Evolutionary conservation across 1,284 basidiomycete species (phyloP).

Genomic region (Tilletia indica): DNA sequence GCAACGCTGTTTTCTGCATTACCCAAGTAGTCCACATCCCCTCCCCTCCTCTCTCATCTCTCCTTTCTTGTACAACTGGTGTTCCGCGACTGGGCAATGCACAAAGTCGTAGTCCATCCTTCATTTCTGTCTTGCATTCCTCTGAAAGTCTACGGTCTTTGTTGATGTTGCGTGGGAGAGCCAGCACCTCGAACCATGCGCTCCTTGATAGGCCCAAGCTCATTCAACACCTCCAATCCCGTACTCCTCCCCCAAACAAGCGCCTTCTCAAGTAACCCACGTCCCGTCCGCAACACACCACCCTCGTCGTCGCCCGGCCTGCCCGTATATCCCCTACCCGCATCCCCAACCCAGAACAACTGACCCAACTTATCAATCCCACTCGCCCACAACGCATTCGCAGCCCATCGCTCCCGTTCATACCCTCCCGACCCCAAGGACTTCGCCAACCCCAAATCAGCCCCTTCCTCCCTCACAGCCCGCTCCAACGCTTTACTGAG

Average conservation of each 20-base stretch:
- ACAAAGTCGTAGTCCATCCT: background rate
- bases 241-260: conserved; percentile 51
- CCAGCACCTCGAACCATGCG: conserved; percentile 26
- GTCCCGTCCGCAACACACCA: conserved; percentile 29
- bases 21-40: conserved; percentile 16
- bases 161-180: background rate
- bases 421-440: conserved; percentile 32
- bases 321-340: conserved; percentile 25
- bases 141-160: background rate
- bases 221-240: conserved; percentile 53
- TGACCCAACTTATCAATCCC: conserved; percentile 52
- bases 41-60: background rate
- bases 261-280: conserved; percentile 32
- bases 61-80: background rate
- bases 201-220: conserved; percentile 49
- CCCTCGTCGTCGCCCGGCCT: conserved; percentile 22
- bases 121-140: background rate
- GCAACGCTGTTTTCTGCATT: conserved; percentile 15
- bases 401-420: conserved; percentile 44
- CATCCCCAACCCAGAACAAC: conserved; percentile 35
- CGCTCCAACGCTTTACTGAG: conserved; percentile 30
- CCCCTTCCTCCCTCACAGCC: conserved; percentile 34
- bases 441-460: conserved; percentile 44
- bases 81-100: background rate
- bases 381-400: conserved; percentile 51